Percentiles rank a stretch among this genome's conserved stretches.
These are phyloP conservation scores for Lactarius vividus DNA, from an alignment of 768 basidiomycete species.

Conservation along the genomic window DNA sequence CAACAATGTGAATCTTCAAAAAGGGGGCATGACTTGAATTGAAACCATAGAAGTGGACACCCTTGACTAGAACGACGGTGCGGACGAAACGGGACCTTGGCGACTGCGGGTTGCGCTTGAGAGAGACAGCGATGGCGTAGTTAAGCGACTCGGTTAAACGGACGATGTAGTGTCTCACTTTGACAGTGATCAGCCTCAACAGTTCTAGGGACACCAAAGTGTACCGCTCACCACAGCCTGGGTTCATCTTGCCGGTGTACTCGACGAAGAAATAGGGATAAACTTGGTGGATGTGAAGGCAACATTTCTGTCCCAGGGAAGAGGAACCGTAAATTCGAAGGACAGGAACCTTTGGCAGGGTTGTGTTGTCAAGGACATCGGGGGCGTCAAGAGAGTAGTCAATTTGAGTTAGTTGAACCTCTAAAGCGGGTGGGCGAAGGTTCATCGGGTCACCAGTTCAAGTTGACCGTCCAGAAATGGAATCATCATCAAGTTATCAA, in stretches of 20 bases:
- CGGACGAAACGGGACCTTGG: conserved; percentile 62
- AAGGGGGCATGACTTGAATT: conserved; percentile 81
- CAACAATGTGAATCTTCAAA: conserved; percentile 76
- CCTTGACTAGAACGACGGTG: conserved; percentile 83
- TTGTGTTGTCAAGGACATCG: conserved; percentile 59
- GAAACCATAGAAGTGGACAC: conserved; percentile 95
- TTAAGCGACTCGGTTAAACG: conserved; percentile 76
- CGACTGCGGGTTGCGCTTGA: conserved; percentile 67
- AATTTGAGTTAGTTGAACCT: conserved; percentile 53
- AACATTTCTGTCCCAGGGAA: conserved; percentile 71
- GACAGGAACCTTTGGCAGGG: conserved; percentile 68
- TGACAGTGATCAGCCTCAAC: not conserved
- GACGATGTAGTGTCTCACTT: conserved; percentile 72
- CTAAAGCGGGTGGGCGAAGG: conserved; percentile 30
- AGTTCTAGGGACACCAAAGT: conserved; percentile 17
- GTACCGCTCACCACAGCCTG: conserved; percentile 53
- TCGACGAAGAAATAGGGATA: conserved; percentile 93
- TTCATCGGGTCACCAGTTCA: conserved; percentile 8
- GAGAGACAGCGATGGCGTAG: conserved; percentile 77
- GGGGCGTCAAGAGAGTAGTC: conserved; percentile 60
- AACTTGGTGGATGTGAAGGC: conserved; percentile 88
- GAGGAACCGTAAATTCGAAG: conserved; percentile 86
- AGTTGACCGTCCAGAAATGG: not conserved
- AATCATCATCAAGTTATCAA: not conserved
- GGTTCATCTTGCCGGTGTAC: conserved; percentile 66